phyloP scores from a whole-genome alignment of 2,329 filamentous ascomycete genomes.

The Ceratocystiopsis sp. region DNA sequence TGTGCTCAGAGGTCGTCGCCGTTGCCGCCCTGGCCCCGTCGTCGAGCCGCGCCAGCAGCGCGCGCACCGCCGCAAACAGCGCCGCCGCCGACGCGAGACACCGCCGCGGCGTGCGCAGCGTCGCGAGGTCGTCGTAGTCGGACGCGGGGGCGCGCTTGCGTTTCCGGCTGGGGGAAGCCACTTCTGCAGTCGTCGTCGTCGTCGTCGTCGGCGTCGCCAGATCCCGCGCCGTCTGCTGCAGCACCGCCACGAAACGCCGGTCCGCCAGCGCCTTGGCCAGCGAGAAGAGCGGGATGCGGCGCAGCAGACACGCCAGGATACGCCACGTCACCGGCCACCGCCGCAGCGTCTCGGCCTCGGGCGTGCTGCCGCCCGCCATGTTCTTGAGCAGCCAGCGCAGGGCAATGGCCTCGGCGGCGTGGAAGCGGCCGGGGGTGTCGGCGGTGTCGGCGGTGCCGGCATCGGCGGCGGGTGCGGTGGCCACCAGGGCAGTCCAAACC shows the following conservation, averaged over 20 bases:
- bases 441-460: constrained; percentile 10
- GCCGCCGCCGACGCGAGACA: constrained; percentile 30
- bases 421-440: constrained; percentile 23
- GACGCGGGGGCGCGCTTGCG: constrained; percentile 16
- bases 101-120: constrained; percentile 21
- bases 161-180: neutral
- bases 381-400: constrained; percentile 47
- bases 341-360: constrained; percentile 32
- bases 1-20: constrained; percentile 4
- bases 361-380: constrained; percentile 26
- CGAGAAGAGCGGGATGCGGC: constrained; percentile 49
- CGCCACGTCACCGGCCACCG: constrained; percentile 42
- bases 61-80: constrained; percentile 28
- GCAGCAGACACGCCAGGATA: constrained; percentile 42
- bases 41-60: constrained; percentile 29
- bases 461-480: constrained; percentile 15
- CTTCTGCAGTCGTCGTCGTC: constrained; percentile 4
- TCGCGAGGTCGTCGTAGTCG: constrained; percentile 21
- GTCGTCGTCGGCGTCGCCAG: constrained; percentile 20
- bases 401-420: constrained; percentile 38
- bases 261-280: constrained; percentile 57
- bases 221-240: constrained; percentile 51
- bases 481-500: constrained; percentile 31
- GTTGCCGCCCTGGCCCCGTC: no score
- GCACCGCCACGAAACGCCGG: constrained; percentile 45